phyloP scores from a whole-genome alignment of 2,329 filamentous ascomycete species.

The Sporothrix brasiliensis region DNA sequence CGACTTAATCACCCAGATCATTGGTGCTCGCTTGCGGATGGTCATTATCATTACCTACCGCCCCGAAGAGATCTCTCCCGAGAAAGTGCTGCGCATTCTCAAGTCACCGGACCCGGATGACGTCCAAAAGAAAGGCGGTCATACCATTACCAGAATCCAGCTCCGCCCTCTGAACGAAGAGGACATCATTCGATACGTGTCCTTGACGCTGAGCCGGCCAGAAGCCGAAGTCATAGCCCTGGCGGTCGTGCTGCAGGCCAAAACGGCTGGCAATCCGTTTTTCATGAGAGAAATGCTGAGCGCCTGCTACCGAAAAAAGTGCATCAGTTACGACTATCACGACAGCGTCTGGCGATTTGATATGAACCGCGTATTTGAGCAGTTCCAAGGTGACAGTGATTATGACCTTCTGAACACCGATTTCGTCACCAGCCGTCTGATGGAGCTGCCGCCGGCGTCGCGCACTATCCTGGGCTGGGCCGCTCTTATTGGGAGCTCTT shows the following conservation, averaged over 20 bases:
- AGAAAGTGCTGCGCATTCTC: conserved; percentile 58
- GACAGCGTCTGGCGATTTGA: conserved; percentile 82
- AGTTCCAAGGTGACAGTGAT: conserved; percentile 78
- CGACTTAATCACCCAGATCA: conserved; percentile 79
- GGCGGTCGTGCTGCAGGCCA: conserved; percentile 83
- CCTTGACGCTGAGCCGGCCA: conserved; percentile 74
- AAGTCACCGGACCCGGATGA: conserved; percentile 56
- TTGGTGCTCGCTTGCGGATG: conserved; percentile 76
- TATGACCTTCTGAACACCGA: conserved; percentile 79
- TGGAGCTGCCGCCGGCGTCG: conserved; percentile 73
- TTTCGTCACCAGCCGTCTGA: conserved; percentile 77
- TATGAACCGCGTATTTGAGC: conserved; percentile 80
- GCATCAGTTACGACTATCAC: conserved; percentile 88
- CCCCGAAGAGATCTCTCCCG: conserved; percentile 64
- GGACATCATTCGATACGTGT: conserved; percentile 80
- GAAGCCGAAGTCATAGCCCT: conserved; percentile 74
- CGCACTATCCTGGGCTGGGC: conserved; percentile 84
- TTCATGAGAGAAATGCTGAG: conserved; percentile 90
- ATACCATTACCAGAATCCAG: conserved; percentile 69
- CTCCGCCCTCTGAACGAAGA: conserved; percentile 74
- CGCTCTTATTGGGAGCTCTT: conserved; percentile 76
- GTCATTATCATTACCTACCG: conserved; percentile 78
- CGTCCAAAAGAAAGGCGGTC: conserved; percentile 52
- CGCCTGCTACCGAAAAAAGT: conserved; percentile 81
- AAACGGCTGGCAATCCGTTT: conserved; percentile 85